Evolutionary conservation across 371 early-diverging fungal genomes (phyloP).

Genomic region (Dinochytrium kinnereticum): DNA sequence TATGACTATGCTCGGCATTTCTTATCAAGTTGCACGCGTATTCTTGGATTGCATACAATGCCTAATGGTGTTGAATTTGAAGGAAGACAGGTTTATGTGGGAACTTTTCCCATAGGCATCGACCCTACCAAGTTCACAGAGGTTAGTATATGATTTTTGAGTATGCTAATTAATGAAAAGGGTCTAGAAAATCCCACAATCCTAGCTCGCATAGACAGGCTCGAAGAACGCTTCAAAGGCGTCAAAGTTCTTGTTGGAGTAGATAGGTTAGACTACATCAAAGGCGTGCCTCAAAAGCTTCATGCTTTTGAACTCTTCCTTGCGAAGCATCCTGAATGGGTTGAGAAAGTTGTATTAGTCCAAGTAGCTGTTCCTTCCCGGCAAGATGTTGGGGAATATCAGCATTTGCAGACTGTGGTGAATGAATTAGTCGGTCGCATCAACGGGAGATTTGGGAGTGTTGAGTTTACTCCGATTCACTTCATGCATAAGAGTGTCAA

Average conservation of each 20-base stretch:
- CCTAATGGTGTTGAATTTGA: slow-evolving; percentile 93
- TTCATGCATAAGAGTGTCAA: slow-evolving; percentile 96
- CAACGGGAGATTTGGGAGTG: slow-evolving; percentile 87
- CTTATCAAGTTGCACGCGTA: slow-evolving; percentile 92
- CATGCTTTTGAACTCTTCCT: slow-evolving; percentile 96
- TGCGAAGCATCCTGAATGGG: slow-evolving; percentile 88
- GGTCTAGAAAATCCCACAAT: slow-evolving; percentile 75
- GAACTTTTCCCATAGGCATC: slow-evolving; percentile 99
- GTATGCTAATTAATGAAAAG: slow-evolving; percentile 29
- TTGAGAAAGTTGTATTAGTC: slow-evolving; percentile 90
- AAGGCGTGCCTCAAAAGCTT: slow-evolving; percentile 99
- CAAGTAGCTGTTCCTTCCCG: slow-evolving; percentile 99
- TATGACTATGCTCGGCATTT: slow-evolving; percentile 99
- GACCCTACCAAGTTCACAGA: slow-evolving; percentile 92
- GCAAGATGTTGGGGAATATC: slow-evolving; percentile 95
- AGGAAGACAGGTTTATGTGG: slow-evolving; percentile 88
- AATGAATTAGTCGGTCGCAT: slow-evolving; percentile 97
- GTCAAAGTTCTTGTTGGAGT: slow-evolving; percentile 96
- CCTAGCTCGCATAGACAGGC: slow-evolving; percentile 71
- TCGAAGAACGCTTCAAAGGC: slow-evolving; percentile 87
- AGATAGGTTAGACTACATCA: slow-evolving; percentile 99
- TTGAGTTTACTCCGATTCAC: slow-evolving; percentile 98
- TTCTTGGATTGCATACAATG: slow-evolving; percentile 90
- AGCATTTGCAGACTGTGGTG: slow-evolving; percentile 85
- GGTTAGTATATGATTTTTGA: background rate